Evolutionary conservation across 805 yeast species (phyloP), one percentile per base, ranked within the genome.

Genomic region (Limtongozyma cylindracea): DNA sequence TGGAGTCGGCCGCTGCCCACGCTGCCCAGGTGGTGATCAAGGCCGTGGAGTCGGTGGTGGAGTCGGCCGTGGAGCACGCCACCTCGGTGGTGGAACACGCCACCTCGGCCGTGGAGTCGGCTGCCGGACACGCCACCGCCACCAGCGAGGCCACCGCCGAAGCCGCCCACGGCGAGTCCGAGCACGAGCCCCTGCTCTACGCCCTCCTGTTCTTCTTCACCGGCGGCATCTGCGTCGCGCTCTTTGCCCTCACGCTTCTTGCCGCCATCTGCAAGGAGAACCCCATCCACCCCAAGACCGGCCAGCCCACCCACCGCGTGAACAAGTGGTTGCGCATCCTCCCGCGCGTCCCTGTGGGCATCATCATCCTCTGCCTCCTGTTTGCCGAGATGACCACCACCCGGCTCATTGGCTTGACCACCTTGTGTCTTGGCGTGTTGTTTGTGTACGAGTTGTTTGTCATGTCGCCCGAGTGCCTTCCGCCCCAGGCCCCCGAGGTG

Each of bases 241-340:
- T 66, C 21, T 8, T 45, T 1, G 32, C 45, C 3, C 26, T 62
- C 20, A 39, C 46, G 4, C 27, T 45, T 1, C 22, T 64, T 9
- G 67, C 64, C 1, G 70, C 62, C 33, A 43, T 42, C 21, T 45
- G 57, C 11, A 29, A 34, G n/a, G 69, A 62, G 24, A 39, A 45
- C 0, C 32, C 36, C 5, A 40, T 34, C 3, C n/a, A n/a, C n/a
- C n/a, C n/a, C n/a, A n/a, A n/a, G n/a, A n/a, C n/a, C n/a, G n/a
- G n/a, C n/a, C n/a, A n/a, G n/a, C n/a, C 5, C 5, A 21, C 34
- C 11, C 49, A 42, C 21, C 8, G 35, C 3, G 25, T 53, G 3
- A 31, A 51, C 3, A 41, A 49, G 20, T 36, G 41, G 23, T 43
- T 39, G 31, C 34, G 68, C 24, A 35, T 59, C 4, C 26, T 48